Conservation (phyloP, 1,139 yeast species). For the Meyerozyma carpophila region DNA sequence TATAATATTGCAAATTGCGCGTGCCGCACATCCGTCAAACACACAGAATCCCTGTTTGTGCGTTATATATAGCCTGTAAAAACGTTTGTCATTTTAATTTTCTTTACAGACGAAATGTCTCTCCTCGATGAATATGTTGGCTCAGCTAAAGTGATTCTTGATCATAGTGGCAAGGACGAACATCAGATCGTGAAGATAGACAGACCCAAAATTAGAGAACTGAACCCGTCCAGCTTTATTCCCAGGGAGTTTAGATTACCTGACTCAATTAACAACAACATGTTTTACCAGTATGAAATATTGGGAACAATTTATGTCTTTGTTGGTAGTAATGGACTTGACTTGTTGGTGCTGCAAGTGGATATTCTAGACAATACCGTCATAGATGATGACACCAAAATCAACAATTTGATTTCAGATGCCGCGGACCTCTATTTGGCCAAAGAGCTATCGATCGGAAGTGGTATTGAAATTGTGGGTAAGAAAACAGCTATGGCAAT, state of each 20-base stretch:
- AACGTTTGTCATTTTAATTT: too few species aligned
- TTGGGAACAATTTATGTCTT: background rate
- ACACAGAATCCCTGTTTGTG: too few species aligned
- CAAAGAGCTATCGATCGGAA: background rate
- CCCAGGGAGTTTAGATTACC: background rate
- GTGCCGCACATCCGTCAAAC: too few species aligned
- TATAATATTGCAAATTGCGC: too few species aligned
- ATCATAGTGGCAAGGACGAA: background rate
- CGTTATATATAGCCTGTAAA: too few species aligned
- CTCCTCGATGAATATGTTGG: background rate
- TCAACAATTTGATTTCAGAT: background rate
- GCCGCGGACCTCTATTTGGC: background rate
- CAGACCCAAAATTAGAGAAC: background rate
- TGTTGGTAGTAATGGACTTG: background rate
- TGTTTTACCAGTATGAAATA: background rate
- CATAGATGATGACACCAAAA: background rate
- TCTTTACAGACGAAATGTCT: too few species aligned
- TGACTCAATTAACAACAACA: background rate
- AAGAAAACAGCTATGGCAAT: background rate
- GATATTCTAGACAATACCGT: background rate
- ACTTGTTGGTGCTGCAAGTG: background rate
- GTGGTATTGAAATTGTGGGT: background rate
- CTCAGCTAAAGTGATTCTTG: background rate
- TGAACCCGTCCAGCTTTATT: background rate
- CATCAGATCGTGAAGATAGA: background rate